Evolutionary conservation across 441 rosid genomes (phyloP).

Genomic region (Rhodomyrtus psidioides): DNA sequence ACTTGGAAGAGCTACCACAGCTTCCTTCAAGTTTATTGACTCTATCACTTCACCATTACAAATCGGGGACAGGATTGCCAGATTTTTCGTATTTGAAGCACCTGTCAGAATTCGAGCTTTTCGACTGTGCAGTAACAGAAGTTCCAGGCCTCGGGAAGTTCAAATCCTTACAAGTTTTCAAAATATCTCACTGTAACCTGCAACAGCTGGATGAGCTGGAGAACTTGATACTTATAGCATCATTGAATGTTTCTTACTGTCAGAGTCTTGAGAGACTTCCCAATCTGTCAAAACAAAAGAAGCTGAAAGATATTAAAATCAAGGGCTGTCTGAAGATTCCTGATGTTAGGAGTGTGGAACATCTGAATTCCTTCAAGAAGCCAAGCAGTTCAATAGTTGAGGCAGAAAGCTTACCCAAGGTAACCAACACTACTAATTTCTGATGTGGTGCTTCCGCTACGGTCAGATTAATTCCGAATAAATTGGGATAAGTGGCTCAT

Average conservation of each 20-base stretch:
- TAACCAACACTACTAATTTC: not conserved
- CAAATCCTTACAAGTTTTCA: not conserved
- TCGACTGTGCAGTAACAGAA: not conserved
- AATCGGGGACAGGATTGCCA: rapidly evolving
- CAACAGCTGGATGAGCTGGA: not conserved
- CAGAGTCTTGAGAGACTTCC: not conserved
- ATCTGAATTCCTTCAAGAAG: rapidly evolving
- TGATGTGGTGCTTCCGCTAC: not conserved
- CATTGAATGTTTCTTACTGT: not conserved
- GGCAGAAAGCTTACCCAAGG: not conserved
- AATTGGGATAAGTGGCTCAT: too few relatives aligned
- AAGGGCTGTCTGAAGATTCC: not conserved
- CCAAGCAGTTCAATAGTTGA: rapidly evolving
- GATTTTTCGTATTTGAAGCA: not conserved
- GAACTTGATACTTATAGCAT: not conserved
- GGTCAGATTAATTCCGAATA: not conserved
- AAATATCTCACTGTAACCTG: not conserved
- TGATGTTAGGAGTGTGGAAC: not conserved
- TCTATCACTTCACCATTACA: not conserved
- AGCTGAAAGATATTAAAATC: not conserved
- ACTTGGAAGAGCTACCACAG: not conserved
- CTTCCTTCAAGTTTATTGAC: not conserved
- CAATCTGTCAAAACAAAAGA: not conserved
- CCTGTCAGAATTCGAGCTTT: not conserved
- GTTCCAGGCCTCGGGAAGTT: not conserved